Percentiles rank a stretch among this genome's conserved stretches.
Conservation (phyloP, 192 early-diverging fungal species). For the Geranomyces variabilis region DNA sequence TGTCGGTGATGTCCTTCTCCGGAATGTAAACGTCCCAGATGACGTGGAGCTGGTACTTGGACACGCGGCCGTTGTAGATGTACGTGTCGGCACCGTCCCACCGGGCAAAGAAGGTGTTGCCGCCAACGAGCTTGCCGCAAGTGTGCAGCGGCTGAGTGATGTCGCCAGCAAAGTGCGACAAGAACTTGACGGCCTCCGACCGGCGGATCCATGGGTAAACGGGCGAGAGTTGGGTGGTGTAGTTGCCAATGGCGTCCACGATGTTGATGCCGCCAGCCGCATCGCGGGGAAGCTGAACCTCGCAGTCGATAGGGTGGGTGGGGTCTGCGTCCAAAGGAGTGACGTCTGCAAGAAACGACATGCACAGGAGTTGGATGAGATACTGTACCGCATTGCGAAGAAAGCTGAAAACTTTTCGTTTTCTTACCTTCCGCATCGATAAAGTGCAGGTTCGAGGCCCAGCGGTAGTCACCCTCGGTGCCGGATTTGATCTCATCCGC, state of each 20-base stretch:
- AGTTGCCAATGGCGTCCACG: conserved; percentile 41
- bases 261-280: conserved; percentile 33
- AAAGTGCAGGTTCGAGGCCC: conserved; percentile 21
- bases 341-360: too few relatives aligned
- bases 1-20: conserved; percentile 25
- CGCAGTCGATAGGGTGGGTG: conserved; percentile 9
- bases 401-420: too few relatives aligned
- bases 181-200: conserved; percentile 39
- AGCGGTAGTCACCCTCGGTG: neutral
- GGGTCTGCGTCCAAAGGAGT: conserved; percentile 30
- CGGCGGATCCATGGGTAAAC: neutral
- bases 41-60: conserved; percentile 17
- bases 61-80: conserved; percentile 32
- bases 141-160: conserved; percentile 51
- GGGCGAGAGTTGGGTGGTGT: conserved; percentile 21
- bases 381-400: too few relatives aligned
- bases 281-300: conserved; percentile 17
- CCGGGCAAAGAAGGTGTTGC: conserved; percentile 35
- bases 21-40: conserved; percentile 44
- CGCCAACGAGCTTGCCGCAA: conserved; percentile 38
- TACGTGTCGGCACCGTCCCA: conserved; percentile 30
- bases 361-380: too few relatives aligned
- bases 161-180: conserved; percentile 52
- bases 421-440: conserved; percentile 31
- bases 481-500: conserved; percentile 28